Evolutionary conservation across 768 basidiomycete species (phyloP), one percentile per base, ranked within the genome.

Genomic region (Agrocybe praecox): DNA sequence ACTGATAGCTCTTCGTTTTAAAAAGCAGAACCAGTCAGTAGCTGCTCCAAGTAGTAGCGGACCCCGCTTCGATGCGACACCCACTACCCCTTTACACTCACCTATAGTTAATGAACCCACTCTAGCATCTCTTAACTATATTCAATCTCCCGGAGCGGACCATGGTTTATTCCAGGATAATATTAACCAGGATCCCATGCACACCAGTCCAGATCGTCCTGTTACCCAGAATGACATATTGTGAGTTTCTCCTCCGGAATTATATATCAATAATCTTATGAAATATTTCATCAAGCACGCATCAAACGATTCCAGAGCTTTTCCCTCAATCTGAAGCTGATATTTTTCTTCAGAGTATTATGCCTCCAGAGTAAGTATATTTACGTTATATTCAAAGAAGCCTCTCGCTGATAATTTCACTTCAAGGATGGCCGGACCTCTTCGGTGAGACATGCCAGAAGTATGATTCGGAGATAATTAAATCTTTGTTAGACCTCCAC

Each of bases 311-410:
- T 49, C 52, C 32, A 22, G 51, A 23, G 15, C 57, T 29, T 49
- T 46, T 23, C 51, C 49, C 11, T 26, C 24, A 36, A 55, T 17
- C 46, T 18, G 69, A 67, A 45, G 73, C 70, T 19, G 72, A 77
- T 11, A 58, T 66, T 1, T 79, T 81, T 53, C 63, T 82, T 34
- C 64, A 67, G 10, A 53, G 53, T 2, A 61, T 78, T 8, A 79
- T 81, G 76, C 77, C 79, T 42, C 8, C 67, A 10, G 67, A 67
- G 81, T 82, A 58, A 44, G 74, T 69, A 0, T 12, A 21, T 15
- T 40, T 53, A 18, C 9, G n/a, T 11, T 4, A 5, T 19, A 19
- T 42, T 18, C 7, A 2, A 22, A 36, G n/a, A 33, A 8, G 51
- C n/a, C 7, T 1, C 53, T 14, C 14, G 40, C 32, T 9, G 34